Evolutionary conservation across 2,329 filamentous ascomycete species (phyloP).

Genomic region (Paraconiothyrium brasiliense): DNA sequence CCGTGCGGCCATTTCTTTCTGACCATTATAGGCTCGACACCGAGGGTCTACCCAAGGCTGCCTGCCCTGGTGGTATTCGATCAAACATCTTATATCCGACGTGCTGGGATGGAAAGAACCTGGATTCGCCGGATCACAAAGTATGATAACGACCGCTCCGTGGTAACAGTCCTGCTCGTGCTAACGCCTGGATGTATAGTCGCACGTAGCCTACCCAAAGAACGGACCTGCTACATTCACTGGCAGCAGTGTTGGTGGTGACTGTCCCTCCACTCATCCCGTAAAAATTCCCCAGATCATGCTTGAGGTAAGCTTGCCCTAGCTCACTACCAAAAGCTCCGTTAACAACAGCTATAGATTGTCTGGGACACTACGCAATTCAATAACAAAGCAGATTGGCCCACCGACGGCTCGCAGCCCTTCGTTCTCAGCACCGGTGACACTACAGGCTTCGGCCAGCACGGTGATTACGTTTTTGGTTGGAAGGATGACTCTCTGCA

Average conservation of each 20-base stretch:
- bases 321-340: background rate
- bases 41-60: constrained; percentile 19
- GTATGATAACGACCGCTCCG: background rate
- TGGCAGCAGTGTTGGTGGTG: constrained; percentile 40
- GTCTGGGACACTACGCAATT: constrained; percentile 56
- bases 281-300: constrained; percentile 58
- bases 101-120: constrained; percentile 56
- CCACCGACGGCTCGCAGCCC: constrained; percentile 38
- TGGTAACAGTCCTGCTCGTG: background rate
- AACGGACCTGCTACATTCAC: constrained; percentile 37
- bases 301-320: constrained; percentile 45
- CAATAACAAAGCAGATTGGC: constrained; percentile 47
- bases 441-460: constrained; percentile 32
- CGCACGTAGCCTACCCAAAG: constrained; percentile 58
- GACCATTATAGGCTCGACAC: constrained; percentile 24
- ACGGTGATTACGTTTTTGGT: constrained; percentile 43
- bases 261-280: constrained; percentile 55
- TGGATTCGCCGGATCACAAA: constrained; percentile 64
- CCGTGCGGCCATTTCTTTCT: background rate
- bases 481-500: constrained; percentile 43
- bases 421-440: constrained; percentile 39
- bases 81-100: constrained; percentile 34
- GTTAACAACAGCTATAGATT: constrained; percentile 22
- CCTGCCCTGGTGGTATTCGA: constrained; percentile 32
- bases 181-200: constrained; percentile 24